Base-by-base conservation (phyloP, 345 rosid genomes). In the Limnanthes douglasii region DNA sequence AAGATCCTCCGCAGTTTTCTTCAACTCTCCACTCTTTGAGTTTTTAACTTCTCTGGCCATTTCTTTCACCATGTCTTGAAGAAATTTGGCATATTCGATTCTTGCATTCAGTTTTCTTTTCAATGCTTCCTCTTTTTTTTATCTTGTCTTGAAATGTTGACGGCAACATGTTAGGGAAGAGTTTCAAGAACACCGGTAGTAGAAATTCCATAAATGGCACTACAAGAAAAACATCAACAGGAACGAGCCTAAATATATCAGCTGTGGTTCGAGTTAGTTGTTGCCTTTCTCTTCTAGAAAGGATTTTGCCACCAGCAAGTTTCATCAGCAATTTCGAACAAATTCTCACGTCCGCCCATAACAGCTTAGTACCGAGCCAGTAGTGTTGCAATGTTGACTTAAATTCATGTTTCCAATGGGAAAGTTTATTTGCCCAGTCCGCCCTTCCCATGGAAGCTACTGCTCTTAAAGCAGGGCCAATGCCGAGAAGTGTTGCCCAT, bases 21-120 rank as follows among this genome's bases (percentile, higher is more conserved):
- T 69, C 4, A 41, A 24, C 39, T 84, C 95, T 33, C 93, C 95
- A 56, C 72, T 70, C 50, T 74, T 64, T 3, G 93, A 68, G 48
- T 73, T 78, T 44, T 79, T 76, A 48, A 78, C 75, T 63, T 84
- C 95, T 46, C 71, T 84, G 19, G 95, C 93, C 95, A 84, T 84
- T 73, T 78, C 93, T 61, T 60, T 75, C 35, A 71, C 95, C 1
- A 86, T 84, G 22, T 84, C 93, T 55, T 77, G 82, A 31, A 77
- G 77, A 67, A 77, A 77, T 59, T 70, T 77, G 41, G 88, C 88
- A 14, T 77, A 77, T 46, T 73, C 88, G 37, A 77, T 77, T 42
- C 82, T 66, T 15, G 82, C 82, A 34, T 54, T 51, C 41, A 77
- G 42, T 54, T 53, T 73, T 44, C 86, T 71, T 50, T 77, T 77